phyloP scores from a whole-genome alignment of 1,284 basidiomycete species.

The Cryptococcus sp. region DNA sequence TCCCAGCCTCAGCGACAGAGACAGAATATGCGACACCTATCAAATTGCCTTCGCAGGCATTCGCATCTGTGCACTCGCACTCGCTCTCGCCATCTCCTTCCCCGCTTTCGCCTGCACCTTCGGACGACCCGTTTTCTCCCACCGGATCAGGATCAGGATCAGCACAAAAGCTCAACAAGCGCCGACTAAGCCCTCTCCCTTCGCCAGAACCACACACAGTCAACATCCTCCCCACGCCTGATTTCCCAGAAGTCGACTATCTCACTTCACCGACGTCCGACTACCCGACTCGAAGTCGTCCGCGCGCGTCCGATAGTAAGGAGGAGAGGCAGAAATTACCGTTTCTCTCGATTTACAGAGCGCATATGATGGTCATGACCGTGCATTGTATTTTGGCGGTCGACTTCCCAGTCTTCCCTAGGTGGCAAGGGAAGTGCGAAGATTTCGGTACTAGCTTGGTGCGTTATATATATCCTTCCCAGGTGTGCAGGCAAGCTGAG shows the following conservation, averaged over 20 bases:
- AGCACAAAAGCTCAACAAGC: constrained; percentile 8
- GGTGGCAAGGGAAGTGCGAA: constrained; percentile 87
- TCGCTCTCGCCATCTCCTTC: constrained; percentile 6
- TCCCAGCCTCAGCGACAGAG: constrained; percentile 17
- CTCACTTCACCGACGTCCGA: not conserved
- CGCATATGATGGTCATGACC: constrained; percentile 96
- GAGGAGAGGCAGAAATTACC: constrained; percentile 36
- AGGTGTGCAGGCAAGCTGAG: not conserved
- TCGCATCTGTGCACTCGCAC: not conserved
- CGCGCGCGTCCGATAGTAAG: not conserved
- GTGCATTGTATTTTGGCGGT: constrained; percentile 90
- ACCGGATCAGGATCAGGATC: not conserved
- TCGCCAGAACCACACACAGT: constrained; percentile 30
- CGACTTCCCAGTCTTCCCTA: constrained; percentile 90
- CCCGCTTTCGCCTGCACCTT: constrained; percentile 3
- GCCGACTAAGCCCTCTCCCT: constrained; percentile 30
- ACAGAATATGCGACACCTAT: constrained; percentile 11
- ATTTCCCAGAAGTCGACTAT: constrained; percentile 7
- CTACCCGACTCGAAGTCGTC: constrained; percentile 4
- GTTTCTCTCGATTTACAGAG: constrained; percentile 83
- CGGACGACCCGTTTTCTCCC: constrained; percentile 7
- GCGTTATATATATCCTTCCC: constrained; percentile 41
- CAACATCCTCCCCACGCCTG: constrained; percentile 30
- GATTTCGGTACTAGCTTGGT: constrained; percentile 90
- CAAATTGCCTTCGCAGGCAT: constrained; percentile 17